A percentile compares a stretch with the other conserved stretches of the same genome.
These are phyloP conservation scores for Styphnolobium japonicum DNA, from an alignment of 306 rosid species.

Conservation along the genomic window DNA sequence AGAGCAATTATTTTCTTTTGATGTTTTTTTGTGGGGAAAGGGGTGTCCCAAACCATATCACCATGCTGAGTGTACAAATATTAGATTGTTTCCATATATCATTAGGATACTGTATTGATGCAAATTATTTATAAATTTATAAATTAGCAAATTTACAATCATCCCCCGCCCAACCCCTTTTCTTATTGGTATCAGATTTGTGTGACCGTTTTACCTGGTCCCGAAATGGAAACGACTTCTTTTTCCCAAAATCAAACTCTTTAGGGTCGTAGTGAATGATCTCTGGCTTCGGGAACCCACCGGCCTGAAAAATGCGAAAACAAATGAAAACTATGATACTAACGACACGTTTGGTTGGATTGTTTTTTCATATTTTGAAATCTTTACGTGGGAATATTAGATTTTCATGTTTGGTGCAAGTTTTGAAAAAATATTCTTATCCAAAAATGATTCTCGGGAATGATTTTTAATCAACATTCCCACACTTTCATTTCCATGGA, in stretches of 20 bases:
- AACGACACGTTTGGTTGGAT: no score
- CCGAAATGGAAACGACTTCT: constrained; percentile 93
- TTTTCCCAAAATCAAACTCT: constrained; percentile 89
- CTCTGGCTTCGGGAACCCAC: constrained; percentile 95
- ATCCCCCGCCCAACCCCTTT: background rate
- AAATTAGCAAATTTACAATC: background rate
- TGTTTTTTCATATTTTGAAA: no score
- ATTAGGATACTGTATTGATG: background rate
- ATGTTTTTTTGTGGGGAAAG: background rate
- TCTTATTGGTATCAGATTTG: background rate
- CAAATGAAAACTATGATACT: background rate
- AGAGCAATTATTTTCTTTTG: background rate
- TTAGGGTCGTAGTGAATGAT: constrained; percentile 86
- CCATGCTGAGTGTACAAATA: no score
- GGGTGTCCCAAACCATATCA: background rate
- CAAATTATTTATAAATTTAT: background rate
- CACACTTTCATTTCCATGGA: no score
- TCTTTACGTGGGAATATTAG: no score
- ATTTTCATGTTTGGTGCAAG: no score
- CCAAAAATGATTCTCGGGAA: no score
- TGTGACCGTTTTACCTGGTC: constrained; percentile 62
- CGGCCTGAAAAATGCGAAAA: constrained; percentile 55
- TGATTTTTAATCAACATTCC: no score
- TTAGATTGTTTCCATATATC: background rate
- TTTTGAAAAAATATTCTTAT: no score